Evolutionary conservation across 2,329 filamentous ascomycete genomes (phyloP).

Genomic region (Mycogone perniciosa): DNA sequence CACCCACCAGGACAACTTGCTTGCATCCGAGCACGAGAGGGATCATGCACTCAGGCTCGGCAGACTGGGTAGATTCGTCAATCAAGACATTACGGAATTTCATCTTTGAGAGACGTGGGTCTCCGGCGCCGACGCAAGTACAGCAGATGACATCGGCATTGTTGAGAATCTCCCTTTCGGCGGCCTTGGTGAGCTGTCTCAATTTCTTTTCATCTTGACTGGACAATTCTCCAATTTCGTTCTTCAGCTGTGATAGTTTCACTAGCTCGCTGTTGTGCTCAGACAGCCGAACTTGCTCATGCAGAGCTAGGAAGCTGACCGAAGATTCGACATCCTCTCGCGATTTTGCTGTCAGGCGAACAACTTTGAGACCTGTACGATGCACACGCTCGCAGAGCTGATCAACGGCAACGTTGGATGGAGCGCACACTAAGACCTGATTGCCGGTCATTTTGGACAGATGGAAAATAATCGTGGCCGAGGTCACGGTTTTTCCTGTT

Average conservation of each 20-base stretch:
- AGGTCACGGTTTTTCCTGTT: constrained; percentile 97
- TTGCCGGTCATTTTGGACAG: constrained; percentile 91
- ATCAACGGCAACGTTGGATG: constrained; percentile 96
- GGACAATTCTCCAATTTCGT: constrained; percentile 81
- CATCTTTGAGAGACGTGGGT: constrained; percentile 91
- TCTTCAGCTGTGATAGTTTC: constrained; percentile 90
- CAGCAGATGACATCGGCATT: constrained; percentile 98
- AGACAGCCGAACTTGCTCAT: constrained; percentile 96
- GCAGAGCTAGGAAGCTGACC: constrained; percentile 88
- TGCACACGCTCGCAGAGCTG: constrained; percentile 97
- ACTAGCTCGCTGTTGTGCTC: constrained; percentile 91
- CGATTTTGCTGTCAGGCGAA: constrained; percentile 97
- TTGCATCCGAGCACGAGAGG: constrained; percentile 95
- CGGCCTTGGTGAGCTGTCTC: constrained; percentile 88
- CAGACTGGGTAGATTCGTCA: constrained; percentile 96
- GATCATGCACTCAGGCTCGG: constrained; percentile 98
- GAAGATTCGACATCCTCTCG: constrained; percentile 98
- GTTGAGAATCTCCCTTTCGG: constrained; percentile 88
- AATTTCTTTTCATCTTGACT: constrained; percentile 98
- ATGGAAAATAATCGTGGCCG: constrained; percentile 97
- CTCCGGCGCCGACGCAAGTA: constrained; percentile 94
- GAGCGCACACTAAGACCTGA: constrained; percentile 92
- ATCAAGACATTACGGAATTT: constrained; percentile 98
- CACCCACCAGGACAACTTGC: constrained; percentile 96
- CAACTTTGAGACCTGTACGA: constrained; percentile 88